Base-by-base conservation (phyloP, 768 basidiomycete species). In the Crepidotus variabilis region DNA sequence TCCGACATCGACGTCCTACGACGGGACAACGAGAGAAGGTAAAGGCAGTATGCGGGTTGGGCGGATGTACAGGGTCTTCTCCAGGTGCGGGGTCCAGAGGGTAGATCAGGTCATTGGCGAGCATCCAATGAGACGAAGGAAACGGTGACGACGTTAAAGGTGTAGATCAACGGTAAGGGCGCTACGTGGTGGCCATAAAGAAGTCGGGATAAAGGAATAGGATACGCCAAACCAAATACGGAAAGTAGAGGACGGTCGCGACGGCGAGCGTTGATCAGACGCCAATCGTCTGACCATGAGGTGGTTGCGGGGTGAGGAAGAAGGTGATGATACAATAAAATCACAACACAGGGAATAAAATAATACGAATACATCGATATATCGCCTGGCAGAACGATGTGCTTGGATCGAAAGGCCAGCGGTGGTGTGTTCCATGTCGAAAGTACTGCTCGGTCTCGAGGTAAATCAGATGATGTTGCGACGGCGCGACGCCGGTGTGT, bases 401-500 rank as follows among this genome's bases (percentile, higher is more conserved):
- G 63, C 62, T 63, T 60, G 50, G 57, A 61, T 56, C 60, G 20
- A 5, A 14, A 56, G 61, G 61, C 61, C 59, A 59, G 53, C 34
- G 52, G 49, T n/a, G 56, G 65, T 66, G 68, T 69, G 57, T 63
- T 69, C 65, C 70, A 68, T 64, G 61, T 67, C 49, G 60, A 50
- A 53, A 52, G 50, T 56, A 46, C 57, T 58, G 61, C 60, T 51
- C 39, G 56, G 56, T 58, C 59, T 60, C 53, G 58, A 57, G 48
- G 60, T 18, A 50, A 35, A 56, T 52, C 54, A 24, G 21, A 49
- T 6, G 21, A 50, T 50, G 54, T 48, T 61, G 59, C 56, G 60
- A 60, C 56, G 62, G 60, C 60, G 73, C 72, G 80, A 80, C 69
- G 84, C 87, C 87, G 68, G 77, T 86, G 89, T 88, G 67, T 90